A percentile compares a stretch with the other conserved stretches of the same genome.
Conservation (phyloP, 78 protist species). For the Dictyostelium citrinum region DNA sequence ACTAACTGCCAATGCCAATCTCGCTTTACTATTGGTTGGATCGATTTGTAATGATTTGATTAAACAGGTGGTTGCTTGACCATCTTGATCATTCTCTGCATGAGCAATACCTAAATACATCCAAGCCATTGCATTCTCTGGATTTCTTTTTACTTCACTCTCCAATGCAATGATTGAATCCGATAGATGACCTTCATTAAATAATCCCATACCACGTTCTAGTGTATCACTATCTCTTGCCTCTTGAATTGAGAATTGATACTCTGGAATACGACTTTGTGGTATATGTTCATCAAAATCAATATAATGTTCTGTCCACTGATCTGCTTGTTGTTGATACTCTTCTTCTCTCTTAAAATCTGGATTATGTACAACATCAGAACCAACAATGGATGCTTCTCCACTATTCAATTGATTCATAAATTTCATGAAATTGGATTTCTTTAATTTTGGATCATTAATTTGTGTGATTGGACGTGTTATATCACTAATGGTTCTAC, state of each 20-base stretch:
- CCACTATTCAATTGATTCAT: conserved; percentile 71
- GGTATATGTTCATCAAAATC: conserved; percentile 9
- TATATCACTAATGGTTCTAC: conserved; percentile 25
- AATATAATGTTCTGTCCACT: conserved; percentile 16
- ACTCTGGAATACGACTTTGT: conserved; percentile 4
- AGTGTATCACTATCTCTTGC: conserved; percentile 32
- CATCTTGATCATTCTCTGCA: conserved; percentile 91
- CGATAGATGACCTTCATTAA: conserved; percentile 46
- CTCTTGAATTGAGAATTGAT: conserved; percentile 50
- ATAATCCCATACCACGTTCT: conserved; percentile 79
- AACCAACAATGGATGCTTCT: conserved; percentile 41
- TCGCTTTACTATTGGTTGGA: conserved; percentile 76
- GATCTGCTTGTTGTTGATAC: neutral
- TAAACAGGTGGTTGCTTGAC: conserved; percentile 84
- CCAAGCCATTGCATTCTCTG: conserved; percentile 86
- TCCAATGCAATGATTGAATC: conserved; percentile 87
- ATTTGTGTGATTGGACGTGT: conserved; percentile 65
- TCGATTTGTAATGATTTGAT: conserved; percentile 64
- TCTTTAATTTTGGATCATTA: conserved; percentile 69
- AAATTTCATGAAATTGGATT: conserved; percentile 69
- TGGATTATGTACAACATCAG: conserved; percentile 21
- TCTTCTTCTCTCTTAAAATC: neutral
- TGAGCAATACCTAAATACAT: conserved; percentile 88
- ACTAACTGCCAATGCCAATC: conserved; percentile 58
- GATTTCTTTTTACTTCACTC: conserved; percentile 77